Conservation (phyloP, 139 green algal species). For the Pleodorina starrii region DNA sequence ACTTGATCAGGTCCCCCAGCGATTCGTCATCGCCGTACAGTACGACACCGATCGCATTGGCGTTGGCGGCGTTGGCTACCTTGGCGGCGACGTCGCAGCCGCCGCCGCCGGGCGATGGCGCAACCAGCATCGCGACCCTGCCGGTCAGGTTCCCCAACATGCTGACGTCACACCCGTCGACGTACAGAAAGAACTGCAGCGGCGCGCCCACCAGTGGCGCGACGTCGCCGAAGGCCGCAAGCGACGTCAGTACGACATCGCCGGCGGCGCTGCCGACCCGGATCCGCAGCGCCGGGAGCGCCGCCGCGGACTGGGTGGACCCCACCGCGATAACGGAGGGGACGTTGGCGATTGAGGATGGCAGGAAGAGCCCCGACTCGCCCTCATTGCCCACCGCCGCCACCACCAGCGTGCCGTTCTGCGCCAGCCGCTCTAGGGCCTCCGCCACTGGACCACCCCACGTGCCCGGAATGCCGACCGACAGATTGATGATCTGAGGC, state of each 20-base stretch:
- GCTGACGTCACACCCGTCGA: not conserved
- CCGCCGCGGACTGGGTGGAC: not conserved
- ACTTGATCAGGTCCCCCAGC: not conserved
- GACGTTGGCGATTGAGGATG: not conserved
- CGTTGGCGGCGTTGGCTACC: not conserved
- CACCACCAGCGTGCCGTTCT: not conserved
- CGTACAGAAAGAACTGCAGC: not conserved
- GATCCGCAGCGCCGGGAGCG: not conserved
- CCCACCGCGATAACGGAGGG: not conserved
- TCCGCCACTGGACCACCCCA: conserved; percentile 37
- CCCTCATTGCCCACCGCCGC: conserved; percentile 22
- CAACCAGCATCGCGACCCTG: conserved; percentile 6
- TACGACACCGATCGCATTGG: not conserved
- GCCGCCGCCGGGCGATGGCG: no score
- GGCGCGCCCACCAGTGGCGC: not conserved
- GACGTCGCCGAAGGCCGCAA: not conserved
- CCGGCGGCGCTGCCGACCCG: not conserved
- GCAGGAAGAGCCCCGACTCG: conserved; percentile 20
- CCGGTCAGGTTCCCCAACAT: not conserved
- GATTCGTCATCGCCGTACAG: conserved; percentile 13
- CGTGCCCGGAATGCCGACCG: conserved; percentile 4
- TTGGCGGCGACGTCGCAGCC: not conserved
- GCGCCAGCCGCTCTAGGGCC: not conserved
- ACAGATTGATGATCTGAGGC: conserved; percentile 48
- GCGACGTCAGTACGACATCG: not conserved